Percentiles rank a stretch among this genome's conserved stretches.
Conservation (phyloP, 345 rosid genomes). For the Anacardium occidentale region DNA sequence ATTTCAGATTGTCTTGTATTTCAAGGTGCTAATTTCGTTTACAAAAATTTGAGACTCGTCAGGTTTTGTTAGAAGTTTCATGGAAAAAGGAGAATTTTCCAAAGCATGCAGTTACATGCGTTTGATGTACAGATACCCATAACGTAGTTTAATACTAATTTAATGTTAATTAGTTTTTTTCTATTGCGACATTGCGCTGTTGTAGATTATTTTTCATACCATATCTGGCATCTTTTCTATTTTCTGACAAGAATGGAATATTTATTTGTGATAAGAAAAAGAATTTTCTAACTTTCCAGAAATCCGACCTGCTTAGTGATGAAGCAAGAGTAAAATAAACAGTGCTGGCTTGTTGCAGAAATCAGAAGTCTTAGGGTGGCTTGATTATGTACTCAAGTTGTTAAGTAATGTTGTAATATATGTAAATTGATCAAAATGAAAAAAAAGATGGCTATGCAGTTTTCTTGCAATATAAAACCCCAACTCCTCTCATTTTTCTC, state of each 20-base stretch:
- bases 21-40: neutral
- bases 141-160: no score
- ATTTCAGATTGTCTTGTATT: neutral
- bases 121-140: neutral
- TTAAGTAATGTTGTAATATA: no score
- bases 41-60: neutral
- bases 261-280: neutral
- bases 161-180: no score
- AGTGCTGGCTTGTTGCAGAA: no score
- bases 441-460: no score
- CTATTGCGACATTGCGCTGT: neutral
- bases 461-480: no score
- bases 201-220: neutral
- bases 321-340: no score
- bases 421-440: no score
- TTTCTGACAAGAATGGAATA: slow-evolving; percentile 2
- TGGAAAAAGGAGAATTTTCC: neutral
- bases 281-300: slow-evolving; percentile 11
- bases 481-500: no score
- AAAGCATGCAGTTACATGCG: neutral
- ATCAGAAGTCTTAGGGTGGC: no score
- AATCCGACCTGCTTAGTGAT: slow-evolving; percentile 10
- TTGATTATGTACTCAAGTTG: no score
- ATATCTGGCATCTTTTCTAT: neutral
- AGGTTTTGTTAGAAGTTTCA: neutral